phyloP scores from a whole-genome alignment of 202 grass and related monocot species.

The Brachypodium distachyon region DNA sequence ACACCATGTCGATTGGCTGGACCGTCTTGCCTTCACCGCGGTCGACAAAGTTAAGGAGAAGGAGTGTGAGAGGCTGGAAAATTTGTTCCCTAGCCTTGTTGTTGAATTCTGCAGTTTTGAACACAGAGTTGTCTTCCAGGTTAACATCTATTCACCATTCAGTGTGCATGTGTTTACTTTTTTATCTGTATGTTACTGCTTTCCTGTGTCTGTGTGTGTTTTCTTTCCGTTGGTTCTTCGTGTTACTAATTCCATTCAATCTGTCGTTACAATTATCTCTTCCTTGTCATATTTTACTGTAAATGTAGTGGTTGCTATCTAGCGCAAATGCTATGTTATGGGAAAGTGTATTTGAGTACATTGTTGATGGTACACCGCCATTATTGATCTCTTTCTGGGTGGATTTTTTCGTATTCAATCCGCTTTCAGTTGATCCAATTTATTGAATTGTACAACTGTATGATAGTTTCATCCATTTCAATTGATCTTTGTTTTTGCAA shows the following conservation, averaged over 20 bases:
- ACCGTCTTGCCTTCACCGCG: slow-evolving; percentile 66
- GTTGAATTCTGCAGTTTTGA: slow-evolving; percentile 81
- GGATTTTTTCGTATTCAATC: background rate
- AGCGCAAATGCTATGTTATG: background rate
- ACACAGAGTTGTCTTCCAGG: slow-evolving; percentile 89
- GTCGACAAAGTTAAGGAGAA: slow-evolving; percentile 77
- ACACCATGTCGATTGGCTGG: slow-evolving; percentile 86
- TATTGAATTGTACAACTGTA: background rate
- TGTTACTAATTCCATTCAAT: background rate
- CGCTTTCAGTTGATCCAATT: background rate
- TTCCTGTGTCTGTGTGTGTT: too few relatives aligned
- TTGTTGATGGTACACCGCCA: background rate
- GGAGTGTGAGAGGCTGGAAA: slow-evolving; percentile 32
- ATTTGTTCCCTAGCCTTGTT: slow-evolving; percentile 65
- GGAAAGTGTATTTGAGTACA: background rate
- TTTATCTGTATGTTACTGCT: too few relatives aligned
- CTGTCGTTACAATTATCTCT: background rate
- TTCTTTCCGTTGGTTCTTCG: background rate
- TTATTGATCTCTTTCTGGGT: background rate
- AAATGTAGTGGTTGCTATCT: background rate
- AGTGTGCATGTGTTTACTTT: background rate
- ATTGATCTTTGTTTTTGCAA: background rate
- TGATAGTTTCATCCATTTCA: background rate
- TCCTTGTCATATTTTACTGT: background rate
- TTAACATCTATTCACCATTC: slow-evolving; percentile 15